These are phyloP conservation scores for Extremus antarcticus DNA, from an alignment of 495 filamentous ascomycete genomes.

Conservation along the genomic window DNA sequence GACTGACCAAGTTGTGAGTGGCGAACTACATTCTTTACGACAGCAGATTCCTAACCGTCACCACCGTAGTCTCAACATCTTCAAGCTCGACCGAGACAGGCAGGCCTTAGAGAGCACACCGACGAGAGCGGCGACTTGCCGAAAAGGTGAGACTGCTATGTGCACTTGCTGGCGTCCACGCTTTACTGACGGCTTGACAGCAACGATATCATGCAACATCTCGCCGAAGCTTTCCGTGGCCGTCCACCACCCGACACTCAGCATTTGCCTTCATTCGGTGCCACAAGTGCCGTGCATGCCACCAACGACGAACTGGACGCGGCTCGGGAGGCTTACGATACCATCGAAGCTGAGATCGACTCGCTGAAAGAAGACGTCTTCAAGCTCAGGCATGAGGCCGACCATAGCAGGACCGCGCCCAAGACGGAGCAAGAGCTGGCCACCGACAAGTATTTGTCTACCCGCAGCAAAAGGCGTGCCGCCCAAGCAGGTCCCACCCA, in stretches of 20 bases:
- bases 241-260: neutral
- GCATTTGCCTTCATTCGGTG: neutral
- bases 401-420: neutral
- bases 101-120: neutral
- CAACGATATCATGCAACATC: slow-evolving; percentile 5
- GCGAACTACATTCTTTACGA: too few species aligned
- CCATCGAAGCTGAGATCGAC: slow-evolving; percentile 9
- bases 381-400: slow-evolving; percentile 1
- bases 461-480: neutral
- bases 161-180: neutral
- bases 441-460: neutral
- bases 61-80: too few species aligned
- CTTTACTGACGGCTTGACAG: neutral
- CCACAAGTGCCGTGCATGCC: neutral
- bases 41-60: too few species aligned
- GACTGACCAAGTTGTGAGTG: neutral
- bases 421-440: neutral
- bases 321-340: slow-evolving; percentile 1
- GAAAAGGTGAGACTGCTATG: neutral
- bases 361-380: slow-evolving; percentile 8
- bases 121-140: slow-evolving; percentile 1
- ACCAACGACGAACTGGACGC: neutral
- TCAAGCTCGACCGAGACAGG: neutral
- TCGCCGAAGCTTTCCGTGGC: neutral
- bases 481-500: neutral